These are phyloP conservation scores for Debaryomyces hansenii DNA, from an alignment of 805 yeast species.

Conservation along the genomic window DNA sequence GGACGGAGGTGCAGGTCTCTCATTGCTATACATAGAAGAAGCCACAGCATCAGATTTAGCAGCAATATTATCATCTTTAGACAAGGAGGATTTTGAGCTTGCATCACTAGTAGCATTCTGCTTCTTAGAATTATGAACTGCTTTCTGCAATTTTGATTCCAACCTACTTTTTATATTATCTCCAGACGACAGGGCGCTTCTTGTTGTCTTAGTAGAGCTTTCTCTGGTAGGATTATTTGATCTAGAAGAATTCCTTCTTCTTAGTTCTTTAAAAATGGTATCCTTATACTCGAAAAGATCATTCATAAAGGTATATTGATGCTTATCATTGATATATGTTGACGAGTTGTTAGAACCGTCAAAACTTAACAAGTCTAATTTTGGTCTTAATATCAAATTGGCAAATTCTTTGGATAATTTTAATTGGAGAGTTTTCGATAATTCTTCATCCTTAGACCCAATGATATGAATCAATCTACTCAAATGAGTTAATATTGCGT, in stretches of 20 bases:
- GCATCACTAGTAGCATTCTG: not conserved
- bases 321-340: conserved; percentile 47
- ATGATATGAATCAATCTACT: conserved; percentile 53
- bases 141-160: conserved; percentile 26
- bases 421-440: conserved; percentile 38
- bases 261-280: conserved; percentile 62
- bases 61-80: not conserved
- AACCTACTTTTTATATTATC: conserved; percentile 25
- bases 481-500: conserved; percentile 77
- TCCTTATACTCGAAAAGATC: conserved; percentile 65
- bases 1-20: conserved; percentile 2
- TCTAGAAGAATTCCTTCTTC: conserved; percentile 33
- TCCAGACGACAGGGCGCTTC: conserved; percentile 6
- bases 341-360: conserved; percentile 23
- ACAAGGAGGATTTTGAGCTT: not conserved
- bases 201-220: conserved; percentile 2
- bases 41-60: not conserved
- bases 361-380: conserved; percentile 16
- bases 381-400: conserved; percentile 57
- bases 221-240: conserved; percentile 3
- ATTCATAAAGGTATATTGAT: conserved; percentile 55
- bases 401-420: conserved; percentile 69
- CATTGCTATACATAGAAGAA: not conserved
- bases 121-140: conserved; percentile 11
- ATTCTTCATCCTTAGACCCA: conserved; percentile 40